Evolutionary conservation across 345 rosid species (phyloP), one percentile per base, ranked within the genome.

Genomic region (Linum trigynum): DNA sequence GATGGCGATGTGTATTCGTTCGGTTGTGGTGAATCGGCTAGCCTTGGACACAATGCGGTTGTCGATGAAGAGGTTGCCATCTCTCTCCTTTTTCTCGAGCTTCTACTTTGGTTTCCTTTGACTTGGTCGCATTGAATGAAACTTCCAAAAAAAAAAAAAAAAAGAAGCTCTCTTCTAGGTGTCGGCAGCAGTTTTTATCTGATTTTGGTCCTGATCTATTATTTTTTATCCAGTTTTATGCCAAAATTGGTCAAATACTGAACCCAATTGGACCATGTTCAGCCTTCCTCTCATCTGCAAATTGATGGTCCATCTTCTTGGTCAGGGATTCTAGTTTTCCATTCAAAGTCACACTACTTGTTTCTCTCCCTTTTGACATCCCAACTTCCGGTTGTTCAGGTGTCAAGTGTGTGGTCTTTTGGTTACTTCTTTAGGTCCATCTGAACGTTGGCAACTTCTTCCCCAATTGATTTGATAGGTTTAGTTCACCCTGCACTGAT

Each of bases 1-100:
- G 85, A 81, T 15, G 99, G 97, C 37, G 88, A 85, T 63, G 99
- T 94, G 4, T 90, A 94, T 78, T 94, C 99, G 7, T 94, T 94
- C 58, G 99, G 99, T 4, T 83, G 95, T 45, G 96, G 95, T 1
- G 96, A 94, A 75, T 90, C 95, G 42, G 84, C 96, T 62, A 94
- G 91, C 82, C 90, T 94, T 2, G 99, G 97, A 38, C 99, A 88
- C 69, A 83, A 77, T 69, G 71, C 76, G 59, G 75, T 75, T 9
- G 78, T 71, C 45, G 97, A 83, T 71, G 89, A 79, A 76, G 86
- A 80, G 87, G 99, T 84, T 63, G 23, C 60, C 16, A 8, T 39
- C 59, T 63, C 59, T 62, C 63, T 39, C 40, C 39, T 5, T 32
- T 2, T 59, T 17, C 38, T 35, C 0, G n/a, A 36, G 5, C 42